Base-by-base conservation (phyloP, 1,139 yeast species). In the Yamadazyma kanchanaburiensis region DNA sequence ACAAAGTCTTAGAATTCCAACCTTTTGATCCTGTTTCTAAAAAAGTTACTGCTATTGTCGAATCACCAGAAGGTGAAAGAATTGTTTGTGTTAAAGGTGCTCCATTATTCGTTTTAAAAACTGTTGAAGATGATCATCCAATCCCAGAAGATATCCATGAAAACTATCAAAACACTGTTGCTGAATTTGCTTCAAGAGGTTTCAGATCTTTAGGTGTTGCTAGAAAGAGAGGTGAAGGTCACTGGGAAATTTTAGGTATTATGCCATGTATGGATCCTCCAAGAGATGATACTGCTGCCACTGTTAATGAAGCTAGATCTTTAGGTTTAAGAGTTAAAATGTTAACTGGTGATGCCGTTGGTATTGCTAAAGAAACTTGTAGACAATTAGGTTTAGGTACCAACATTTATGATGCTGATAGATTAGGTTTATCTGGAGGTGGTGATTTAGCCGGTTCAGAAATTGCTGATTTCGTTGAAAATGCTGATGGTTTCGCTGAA, bases 221-320 rank as follows among this genome's bases (percentile, higher is more conserved):
- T 53, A 87, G 95, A 78, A 87, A 87, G 94, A 83, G 94, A 82
- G 95, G 95, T 71, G 95, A 87, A 68, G 95, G 94, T 64, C 95
- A 86, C 81, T 87, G 96, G 96, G 95, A 87, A 75, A 83, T 87
- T 55, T 77, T 87, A 59, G 96, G 96, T 73, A 89, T 87, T 74
- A 86, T 87, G 94, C 95, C 96, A 65, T 86, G 95, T 78, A 86
- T 87, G 91, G 96, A 87, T 70, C 96, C 96, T 59, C 96, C 96
- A 71, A 85, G 96, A 80, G 95, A 86, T 64, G 96, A 87, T 66
- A 87, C 96, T 77, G 96, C 95, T 62, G 84, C 81, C 61, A 87
- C 96, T 66, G 94, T 87, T 64, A 67, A 77, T 68, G 96, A 87
- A 75, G 96, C 96, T 57, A 84, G 86, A 76, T 68, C 74, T 55